These are phyloP conservation scores for Fusarium abutilonis DNA, from an alignment of 2,329 filamentous ascomycete species.

Conservation along the genomic window DNA sequence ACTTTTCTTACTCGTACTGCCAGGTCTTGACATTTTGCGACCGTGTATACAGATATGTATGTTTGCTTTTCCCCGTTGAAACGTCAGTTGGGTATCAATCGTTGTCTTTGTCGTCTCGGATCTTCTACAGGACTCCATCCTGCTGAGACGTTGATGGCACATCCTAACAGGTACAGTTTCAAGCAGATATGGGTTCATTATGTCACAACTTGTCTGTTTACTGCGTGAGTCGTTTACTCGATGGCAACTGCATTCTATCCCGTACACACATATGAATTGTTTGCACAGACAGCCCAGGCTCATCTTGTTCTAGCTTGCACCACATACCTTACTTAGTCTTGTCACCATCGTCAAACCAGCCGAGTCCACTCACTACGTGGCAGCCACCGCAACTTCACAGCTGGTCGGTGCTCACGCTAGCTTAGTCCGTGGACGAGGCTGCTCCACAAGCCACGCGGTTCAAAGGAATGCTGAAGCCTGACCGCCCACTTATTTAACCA, in stretches of 20 bases:
- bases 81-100: slow-evolving; percentile 25
- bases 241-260: slow-evolving; percentile 21
- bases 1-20: too few species aligned
- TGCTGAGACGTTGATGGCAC: slow-evolving; percentile 36
- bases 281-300: slow-evolving; percentile 40
- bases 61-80: slow-evolving; percentile 30
- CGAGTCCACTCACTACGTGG: slow-evolving; percentile 29
- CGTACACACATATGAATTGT: slow-evolving; percentile 24
- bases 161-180: not conserved
- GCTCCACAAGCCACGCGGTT: slow-evolving; percentile 47
- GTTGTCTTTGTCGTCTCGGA: slow-evolving; percentile 23
- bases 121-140: slow-evolving; percentile 25
- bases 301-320: slow-evolving; percentile 18
- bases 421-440: slow-evolving; percentile 27
- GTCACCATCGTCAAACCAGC: slow-evolving; percentile 20
- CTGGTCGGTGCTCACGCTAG: slow-evolving; percentile 27
- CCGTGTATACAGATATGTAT: slow-evolving; percentile 8
- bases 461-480: slow-evolving; percentile 37
- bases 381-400: slow-evolving; percentile 31
- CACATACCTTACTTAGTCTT: not conserved
- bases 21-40: too few species aligned
- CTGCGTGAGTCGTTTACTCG: slow-evolving; percentile 9
- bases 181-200: slow-evolving; percentile 11
- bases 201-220: slow-evolving; percentile 6
- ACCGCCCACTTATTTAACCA: slow-evolving; percentile 2